Evolutionary conservation across 2,329 filamentous ascomycete species (phyloP).

Genomic region (Fusarium mundagurra): DNA sequence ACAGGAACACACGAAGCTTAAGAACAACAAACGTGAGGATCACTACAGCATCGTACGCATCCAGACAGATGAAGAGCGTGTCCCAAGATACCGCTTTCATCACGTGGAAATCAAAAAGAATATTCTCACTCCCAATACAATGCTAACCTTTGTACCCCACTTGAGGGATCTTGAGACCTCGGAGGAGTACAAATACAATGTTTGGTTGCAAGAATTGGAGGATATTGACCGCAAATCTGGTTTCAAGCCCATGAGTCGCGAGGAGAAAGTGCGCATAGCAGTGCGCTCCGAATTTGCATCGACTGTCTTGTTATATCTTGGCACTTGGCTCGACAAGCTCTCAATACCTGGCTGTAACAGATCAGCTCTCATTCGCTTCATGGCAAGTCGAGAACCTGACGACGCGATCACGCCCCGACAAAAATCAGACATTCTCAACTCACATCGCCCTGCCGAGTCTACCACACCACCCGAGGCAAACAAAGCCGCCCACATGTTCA

Average conservation of each 20-base stretch:
- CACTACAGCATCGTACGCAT: constrained; percentile 56
- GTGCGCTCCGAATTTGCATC: constrained; percentile 63
- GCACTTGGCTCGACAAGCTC: constrained; percentile 62
- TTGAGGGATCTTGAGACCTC: constrained; percentile 65
- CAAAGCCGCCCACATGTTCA: constrained; percentile 60
- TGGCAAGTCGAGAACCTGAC: constrained; percentile 60
- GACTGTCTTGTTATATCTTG: constrained; percentile 62
- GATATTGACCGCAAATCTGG: constrained; percentile 67
- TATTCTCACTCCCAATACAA: constrained; percentile 67
- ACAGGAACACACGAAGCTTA: constrained; percentile 57
- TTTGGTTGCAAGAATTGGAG: constrained; percentile 67
- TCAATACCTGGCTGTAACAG: constrained; percentile 62
- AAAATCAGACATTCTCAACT: constrained; percentile 61
- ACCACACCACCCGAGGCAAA: constrained; percentile 54
- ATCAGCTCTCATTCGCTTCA: constrained; percentile 62
- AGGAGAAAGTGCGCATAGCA: constrained; percentile 60
- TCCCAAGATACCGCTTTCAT: constrained; percentile 68
- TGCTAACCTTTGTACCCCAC: constrained; percentile 69
- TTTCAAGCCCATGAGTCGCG: constrained; percentile 63
- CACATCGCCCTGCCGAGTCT: constrained; percentile 54
- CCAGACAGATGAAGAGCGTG: constrained; percentile 60
- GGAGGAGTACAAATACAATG: constrained; percentile 65
- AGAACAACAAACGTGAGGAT: constrained; percentile 56
- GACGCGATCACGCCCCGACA: constrained; percentile 64
- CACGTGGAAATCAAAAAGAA: constrained; percentile 69